Percentiles rank a stretch among this genome's conserved stretches.
Conservation (phyloP, 108 stramenopile genomes). For the Cyclostephanos tholiformis region DNA sequence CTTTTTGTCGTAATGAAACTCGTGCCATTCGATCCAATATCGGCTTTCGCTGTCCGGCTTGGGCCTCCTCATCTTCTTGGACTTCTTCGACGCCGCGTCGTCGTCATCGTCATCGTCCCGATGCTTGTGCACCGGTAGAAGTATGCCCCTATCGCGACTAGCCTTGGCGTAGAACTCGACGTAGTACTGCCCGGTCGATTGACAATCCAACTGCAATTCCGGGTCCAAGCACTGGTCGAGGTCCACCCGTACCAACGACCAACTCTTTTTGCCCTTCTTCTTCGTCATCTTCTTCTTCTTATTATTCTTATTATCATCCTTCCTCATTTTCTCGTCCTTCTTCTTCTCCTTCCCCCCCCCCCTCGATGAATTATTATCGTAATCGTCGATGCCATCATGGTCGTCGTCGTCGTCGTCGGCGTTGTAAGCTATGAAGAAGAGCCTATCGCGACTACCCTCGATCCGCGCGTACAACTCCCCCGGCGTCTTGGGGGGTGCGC, state of each 20-base stretch:
- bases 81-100: not conserved
- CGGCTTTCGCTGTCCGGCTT: slow-evolving; percentile 31
- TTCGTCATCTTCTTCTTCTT: too few relatives aligned
- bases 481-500: not conserved
- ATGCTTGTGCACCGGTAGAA: slow-evolving; percentile 2
- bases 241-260: slow-evolving; percentile 46
- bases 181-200: slow-evolving; percentile 31
- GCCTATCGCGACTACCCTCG: slow-evolving; percentile 29
- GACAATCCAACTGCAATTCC: slow-evolving; percentile 17
- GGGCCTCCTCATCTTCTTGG: not conserved
- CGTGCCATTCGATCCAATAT: slow-evolving; percentile 45
- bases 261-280: not conserved
- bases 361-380: not conserved
- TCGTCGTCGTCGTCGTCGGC: not conserved
- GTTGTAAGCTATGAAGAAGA: slow-evolving; percentile 45
- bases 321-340: too few relatives aligned
- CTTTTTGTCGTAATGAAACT: slow-evolving; percentile 13
- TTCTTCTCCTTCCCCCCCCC: not conserved
- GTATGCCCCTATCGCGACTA: slow-evolving; percentile 23
- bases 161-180: slow-evolving; percentile 46
- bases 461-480: slow-evolving; percentile 38
- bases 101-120: not conserved
- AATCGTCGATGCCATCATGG: not conserved
- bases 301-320: too few relatives aligned
- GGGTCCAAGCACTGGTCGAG: slow-evolving; percentile 12